Conservation (phyloP, 1,284 basidiomycete genomes). For the Microstroma glucosiphilum region DNA sequence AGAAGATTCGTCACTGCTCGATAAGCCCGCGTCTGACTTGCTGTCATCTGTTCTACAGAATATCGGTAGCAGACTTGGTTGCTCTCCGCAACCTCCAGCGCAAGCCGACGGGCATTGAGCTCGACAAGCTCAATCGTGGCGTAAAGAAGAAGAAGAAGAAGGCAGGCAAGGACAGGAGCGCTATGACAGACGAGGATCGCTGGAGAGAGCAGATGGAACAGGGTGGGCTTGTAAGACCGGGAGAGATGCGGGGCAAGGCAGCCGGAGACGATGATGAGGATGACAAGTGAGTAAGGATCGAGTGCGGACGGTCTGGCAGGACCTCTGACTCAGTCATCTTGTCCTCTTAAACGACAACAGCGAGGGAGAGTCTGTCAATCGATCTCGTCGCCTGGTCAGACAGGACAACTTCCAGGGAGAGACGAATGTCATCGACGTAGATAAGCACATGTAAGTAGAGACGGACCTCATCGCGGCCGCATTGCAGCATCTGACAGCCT, state of each 20-base stretch:
- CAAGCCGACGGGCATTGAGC: constrained; percentile 75
- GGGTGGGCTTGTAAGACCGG: constrained; percentile 21
- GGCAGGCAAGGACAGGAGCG: constrained; percentile 20
- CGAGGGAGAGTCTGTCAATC: constrained; percentile 1
- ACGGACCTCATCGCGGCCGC: neutral
- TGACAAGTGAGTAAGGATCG: neutral
- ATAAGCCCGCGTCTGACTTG: neutral
- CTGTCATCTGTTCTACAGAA: neutral
- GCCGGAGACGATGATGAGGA: constrained; percentile 9
- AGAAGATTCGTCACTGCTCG: neutral
- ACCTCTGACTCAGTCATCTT: no score
- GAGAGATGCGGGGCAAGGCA: constrained; percentile 4
- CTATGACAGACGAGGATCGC: constrained; percentile 19
- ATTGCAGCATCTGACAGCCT: constrained; percentile 4
- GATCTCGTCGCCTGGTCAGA: constrained; percentile 58
- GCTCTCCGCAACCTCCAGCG: constrained; percentile 69
- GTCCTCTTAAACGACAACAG: no score
- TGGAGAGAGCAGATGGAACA: constrained; percentile 24
- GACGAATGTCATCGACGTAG: constrained; percentile 88
- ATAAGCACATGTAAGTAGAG: constrained; percentile 83
- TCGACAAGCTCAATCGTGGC: constrained; percentile 73
- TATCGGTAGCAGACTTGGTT: constrained; percentile 68
- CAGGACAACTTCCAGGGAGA: constrained; percentile 93
- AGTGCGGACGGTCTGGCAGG: no score
- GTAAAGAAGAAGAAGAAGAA: constrained; percentile 60